phyloP scores from a whole-genome alignment of 2,329 filamentous ascomycete genomes.

The Hymenoscyphus salicellus region DNA sequence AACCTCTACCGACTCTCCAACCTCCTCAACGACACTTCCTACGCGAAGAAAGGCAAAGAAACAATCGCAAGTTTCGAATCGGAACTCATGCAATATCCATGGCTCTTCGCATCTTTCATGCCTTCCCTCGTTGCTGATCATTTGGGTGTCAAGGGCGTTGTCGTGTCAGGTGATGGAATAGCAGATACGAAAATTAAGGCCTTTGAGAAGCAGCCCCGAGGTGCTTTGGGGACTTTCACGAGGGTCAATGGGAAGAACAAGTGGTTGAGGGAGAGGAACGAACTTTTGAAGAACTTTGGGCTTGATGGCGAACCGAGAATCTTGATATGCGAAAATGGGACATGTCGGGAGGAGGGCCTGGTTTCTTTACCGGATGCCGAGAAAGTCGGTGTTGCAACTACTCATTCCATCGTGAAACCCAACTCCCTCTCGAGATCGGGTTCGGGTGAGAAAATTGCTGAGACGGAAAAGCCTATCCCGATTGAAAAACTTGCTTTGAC shows the following conservation, averaged over 20 bases:
- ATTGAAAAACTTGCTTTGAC: not conserved
- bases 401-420: not conserved
- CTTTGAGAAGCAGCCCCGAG: constrained; percentile 32
- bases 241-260: constrained; percentile 37
- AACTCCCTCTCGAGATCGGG: not conserved
- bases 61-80: constrained; percentile 84
- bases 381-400: not conserved
- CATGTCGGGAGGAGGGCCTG: constrained; percentile 42
- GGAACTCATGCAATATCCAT: constrained; percentile 89
- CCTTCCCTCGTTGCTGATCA: constrained; percentile 68
- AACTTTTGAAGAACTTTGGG: constrained; percentile 36
- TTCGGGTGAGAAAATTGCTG: not conserved
- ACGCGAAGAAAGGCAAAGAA: constrained; percentile 63
- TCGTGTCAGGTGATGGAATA: constrained; percentile 41
- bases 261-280: constrained; percentile 52
- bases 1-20: constrained; percentile 81
- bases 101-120: constrained; percentile 82
- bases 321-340: constrained; percentile 46
- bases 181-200: constrained; percentile 35
- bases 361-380: not conserved
- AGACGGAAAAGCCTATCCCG: not conserved
- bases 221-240: constrained; percentile 27
- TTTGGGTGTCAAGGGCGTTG: constrained; percentile 62
- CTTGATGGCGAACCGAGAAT: constrained; percentile 41
- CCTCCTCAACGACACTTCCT: constrained; percentile 64